A percentile compares a stretch with the other conserved stretches of the same genome.
phyloP scores from a whole-genome alignment of 176 grass and related monocot genomes.

The Puccinellia tenuiflora region DNA sequence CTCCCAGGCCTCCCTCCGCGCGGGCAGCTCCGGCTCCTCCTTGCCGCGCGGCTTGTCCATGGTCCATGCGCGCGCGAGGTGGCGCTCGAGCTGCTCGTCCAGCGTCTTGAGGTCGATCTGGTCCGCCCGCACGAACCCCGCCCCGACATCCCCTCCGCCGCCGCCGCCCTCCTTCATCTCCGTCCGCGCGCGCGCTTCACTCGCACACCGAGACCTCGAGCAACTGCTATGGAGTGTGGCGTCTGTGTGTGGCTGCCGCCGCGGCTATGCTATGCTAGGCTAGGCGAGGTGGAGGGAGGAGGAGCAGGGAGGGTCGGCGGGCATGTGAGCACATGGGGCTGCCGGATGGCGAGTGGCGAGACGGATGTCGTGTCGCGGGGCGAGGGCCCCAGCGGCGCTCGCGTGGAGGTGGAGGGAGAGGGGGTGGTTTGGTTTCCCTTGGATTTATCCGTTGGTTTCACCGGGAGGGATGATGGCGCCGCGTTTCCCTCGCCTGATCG shows the following conservation, averaged over 20 bases:
- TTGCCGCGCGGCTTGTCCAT: conserved; percentile 55
- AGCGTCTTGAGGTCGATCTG: conserved; percentile 99
- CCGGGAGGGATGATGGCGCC: no score
- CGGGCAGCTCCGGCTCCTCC: neutral
- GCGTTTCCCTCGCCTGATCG: no score
- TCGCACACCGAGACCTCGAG: neutral
- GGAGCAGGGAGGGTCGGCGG: neutral
- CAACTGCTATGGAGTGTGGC: neutral
- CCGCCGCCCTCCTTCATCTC: conserved; percentile 45
- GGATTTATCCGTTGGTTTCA: no score
- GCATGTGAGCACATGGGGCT: conserved; percentile 53
- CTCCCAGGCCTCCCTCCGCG: conserved; percentile 68
- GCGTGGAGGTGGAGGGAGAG: neutral
- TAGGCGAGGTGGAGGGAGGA: neutral
- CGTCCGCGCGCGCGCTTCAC: no score
- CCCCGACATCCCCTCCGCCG: conserved; percentile 38
- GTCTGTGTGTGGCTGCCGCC: neutral
- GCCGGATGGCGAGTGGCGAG: neutral
- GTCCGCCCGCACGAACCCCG: conserved; percentile 79
- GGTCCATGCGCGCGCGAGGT: conserved; percentile 74
- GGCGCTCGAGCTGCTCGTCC: conserved; percentile 96
- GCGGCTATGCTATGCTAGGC: neutral
- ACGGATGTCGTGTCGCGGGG: conserved; percentile 18
- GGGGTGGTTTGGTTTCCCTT: no score
- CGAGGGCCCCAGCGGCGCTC: neutral